Base-by-base conservation (phyloP, 768 basidiomycete species). In the Boletus pseudopeckii region DNA sequence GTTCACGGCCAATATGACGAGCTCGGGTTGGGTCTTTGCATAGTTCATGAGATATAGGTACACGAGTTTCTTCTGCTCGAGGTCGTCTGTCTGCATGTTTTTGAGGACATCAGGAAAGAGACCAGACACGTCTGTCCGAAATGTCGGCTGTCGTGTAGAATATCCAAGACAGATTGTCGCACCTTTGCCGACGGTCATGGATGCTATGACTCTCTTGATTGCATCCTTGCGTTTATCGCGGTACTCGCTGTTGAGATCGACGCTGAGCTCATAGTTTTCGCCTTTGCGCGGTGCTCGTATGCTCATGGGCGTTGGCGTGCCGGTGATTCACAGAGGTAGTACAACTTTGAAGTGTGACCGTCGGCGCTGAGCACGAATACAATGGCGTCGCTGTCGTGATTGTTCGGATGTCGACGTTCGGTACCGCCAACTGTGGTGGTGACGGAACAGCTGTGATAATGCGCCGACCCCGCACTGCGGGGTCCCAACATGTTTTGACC, bases 31-130 rank as follows among this genome's bases (percentile, higher is more conserved):
- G 0, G 96, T 95, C 69, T 97, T 97, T 33, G 96, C 96, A 61
- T 98, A 99, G 77, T 99, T 99, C 90, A 98, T 98, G 54, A 99
- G 85, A 72, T 98, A 98, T 22, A 97, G 82, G 65, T 97, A 98
- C n/a, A 98, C 97, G 33, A 99, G 88, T 74, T 99, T 98, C 84
- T 98, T 99, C 76, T 98, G 97, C 72, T 99, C 97, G 50, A 99
- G 82, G 71, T 98, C 96, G 48, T 99, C 96, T 24, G 97, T 98
- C 75, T 98, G 96, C 95, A 94, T 97, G 74, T 98, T 98, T 81
- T 97, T 97, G 66, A 99, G 85, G 30, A 98, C 96, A 73, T 98
- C 93, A 8, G 96, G 95, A 68, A 98, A 98, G 60, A 98, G 83
- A 20, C 95, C 94, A 65, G 88, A 89, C 73, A 93, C 90, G 72